Base-by-base conservation (phyloP, 2,329 filamentous ascomycete genomes). In the Rhinocladiella similis region DNA sequence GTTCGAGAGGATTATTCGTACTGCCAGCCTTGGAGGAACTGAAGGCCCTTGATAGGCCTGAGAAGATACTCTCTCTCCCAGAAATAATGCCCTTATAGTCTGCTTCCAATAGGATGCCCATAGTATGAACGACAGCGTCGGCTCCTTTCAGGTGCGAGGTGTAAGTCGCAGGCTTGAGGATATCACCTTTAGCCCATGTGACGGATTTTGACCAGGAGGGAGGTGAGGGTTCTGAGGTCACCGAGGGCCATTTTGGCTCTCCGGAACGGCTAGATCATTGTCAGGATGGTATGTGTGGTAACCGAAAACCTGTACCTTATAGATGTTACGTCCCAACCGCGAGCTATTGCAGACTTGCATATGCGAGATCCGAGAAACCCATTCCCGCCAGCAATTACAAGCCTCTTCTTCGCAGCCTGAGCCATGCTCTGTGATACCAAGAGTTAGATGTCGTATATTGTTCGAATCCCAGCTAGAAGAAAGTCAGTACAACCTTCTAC, bases 81-180 rank as follows among this genome's bases (percentile, higher is more conserved):
- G 85, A 87, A 22, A 99, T 71, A 14, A 96, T 87, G 65, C 89
- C 89, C 75, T 99, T 99, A 83, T 99, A 99, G 78, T 99, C 94
- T 48, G 92, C 91, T 77, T 99, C 94, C 9, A 99, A 83, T 16
- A 99, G 81, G 66, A 99, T 97, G 9, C 94, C 94, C 88, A 97
- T 92, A 68, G 83, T 91, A 79, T 99, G 94, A 46, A 99, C 88
- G 22, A 97, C 92, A 54, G 86, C 92, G 71, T 91, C 85, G 59
- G 91, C 90, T 54, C 83, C 84, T 64, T 84, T 82, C 60, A 99
- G 83, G 47, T 93, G 83, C 0, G 87, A 77, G 7, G 83, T 83
- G 76, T 97, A 99, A 16, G 89, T 89, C 1, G 83, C 77, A 0
- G 94, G 93, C 58, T 88, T 84, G 60, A 99, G 83, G 64, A 97